These are phyloP conservation scores for Heliamphora exappendiculata DNA, from an alignment of 148 eudicot genomes.

Conservation along the genomic window DNA sequence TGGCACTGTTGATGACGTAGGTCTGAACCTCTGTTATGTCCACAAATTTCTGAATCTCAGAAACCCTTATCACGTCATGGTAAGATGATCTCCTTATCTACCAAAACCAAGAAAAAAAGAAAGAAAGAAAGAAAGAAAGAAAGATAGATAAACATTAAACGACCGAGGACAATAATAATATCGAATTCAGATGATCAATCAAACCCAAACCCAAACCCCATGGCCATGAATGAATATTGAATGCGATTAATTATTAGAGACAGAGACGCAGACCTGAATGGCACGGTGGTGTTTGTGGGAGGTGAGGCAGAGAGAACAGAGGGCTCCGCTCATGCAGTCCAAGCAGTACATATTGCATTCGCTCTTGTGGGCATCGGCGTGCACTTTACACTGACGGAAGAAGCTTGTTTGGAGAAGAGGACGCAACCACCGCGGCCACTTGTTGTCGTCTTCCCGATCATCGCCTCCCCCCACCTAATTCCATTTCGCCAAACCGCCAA, in stretches of 20 bases:
- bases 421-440: conserved; percentile 83
- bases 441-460: conserved; percentile 60
- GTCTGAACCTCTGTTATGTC: conserved; percentile 26
- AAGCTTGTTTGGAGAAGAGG: conserved; percentile 52
- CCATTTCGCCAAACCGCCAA: too few species aligned
- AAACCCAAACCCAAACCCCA: too few species aligned
- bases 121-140: neutral
- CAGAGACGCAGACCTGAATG: conserved; percentile 88
- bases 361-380: conserved; percentile 76
- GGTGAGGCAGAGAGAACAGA: conserved; percentile 65
- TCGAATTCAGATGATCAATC: too few species aligned
- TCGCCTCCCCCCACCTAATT: too few species aligned
- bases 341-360: conserved; percentile 92
- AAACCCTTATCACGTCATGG: conserved; percentile 37
- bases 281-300: conserved; percentile 59
- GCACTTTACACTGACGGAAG: conserved; percentile 64
- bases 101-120: neutral
- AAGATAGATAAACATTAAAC: too few species aligned
- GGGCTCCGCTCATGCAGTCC: conserved; percentile 67
- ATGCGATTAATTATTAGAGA: too few species aligned
- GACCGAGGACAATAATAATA: too few species aligned
- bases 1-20: conserved; percentile 23
- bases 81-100: conserved; percentile 58
- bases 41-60: conserved; percentile 33
- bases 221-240: too few species aligned